phyloP scores from a whole-genome alignment of 257 asterid species.

The Nicotiana tabacum region DNA sequence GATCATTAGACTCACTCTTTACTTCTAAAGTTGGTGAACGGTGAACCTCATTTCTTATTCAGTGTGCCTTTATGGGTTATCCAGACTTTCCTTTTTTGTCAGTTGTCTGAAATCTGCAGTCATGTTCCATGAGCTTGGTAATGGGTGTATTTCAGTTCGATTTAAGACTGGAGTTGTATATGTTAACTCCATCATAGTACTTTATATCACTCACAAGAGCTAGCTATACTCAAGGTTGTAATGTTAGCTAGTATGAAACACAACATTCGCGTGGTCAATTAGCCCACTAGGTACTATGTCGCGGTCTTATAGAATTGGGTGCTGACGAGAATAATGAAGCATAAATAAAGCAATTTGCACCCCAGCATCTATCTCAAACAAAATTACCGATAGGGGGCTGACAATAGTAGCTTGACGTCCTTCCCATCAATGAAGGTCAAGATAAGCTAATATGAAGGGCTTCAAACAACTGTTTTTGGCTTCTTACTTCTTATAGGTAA shows the following conservation, averaged over 20 bases:
- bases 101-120: background rate
- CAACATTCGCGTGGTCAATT: too few relatives aligned
- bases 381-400: background rate
- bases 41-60: background rate
- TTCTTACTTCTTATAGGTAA: background rate
- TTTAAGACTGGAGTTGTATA: background rate
- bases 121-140: background rate
- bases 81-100: background rate
- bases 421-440: background rate
- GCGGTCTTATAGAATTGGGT: background rate
- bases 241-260: background rate
- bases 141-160: background rate
- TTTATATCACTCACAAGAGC: background rate
- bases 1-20: background rate
- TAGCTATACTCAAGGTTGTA: background rate
- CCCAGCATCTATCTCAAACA: background rate
- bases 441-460: background rate
- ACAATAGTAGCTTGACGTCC: background rate
- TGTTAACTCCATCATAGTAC: background rate
- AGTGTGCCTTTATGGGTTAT: background rate
- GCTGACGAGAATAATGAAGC: background rate
- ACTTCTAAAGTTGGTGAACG: background rate
- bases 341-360: too few relatives aligned
- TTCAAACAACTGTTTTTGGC: background rate
- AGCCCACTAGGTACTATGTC: background rate